A percentile compares a stretch with the other conserved stretches of the same genome.
These are phyloP conservation scores for Fusarium camptoceras DNA, from an alignment of 2,329 filamentous ascomycete species.

Conservation along the genomic window DNA sequence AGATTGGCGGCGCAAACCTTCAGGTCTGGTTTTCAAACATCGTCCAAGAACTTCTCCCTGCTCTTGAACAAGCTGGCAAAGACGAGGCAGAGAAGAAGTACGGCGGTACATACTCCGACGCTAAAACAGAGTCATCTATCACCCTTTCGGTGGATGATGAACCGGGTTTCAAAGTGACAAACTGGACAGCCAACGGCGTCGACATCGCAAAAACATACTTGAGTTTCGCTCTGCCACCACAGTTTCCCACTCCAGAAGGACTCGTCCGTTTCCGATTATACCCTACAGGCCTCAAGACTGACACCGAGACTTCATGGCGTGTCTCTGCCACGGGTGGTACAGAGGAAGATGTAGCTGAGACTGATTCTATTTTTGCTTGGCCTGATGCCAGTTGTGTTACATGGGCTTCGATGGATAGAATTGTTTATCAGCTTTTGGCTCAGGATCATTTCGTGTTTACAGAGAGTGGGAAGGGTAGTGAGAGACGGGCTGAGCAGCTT, in stretches of 20 bases:
- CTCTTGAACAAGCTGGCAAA: slow-evolving; percentile 15
- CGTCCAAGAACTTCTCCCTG: neutral
- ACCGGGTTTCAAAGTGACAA: slow-evolving; percentile 2
- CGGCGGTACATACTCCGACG: slow-evolving; percentile 4
- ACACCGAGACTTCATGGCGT: slow-evolving; percentile 8
- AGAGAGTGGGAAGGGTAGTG: neutral
- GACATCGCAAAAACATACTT: slow-evolving; percentile 9
- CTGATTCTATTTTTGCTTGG: slow-evolving; percentile 1
- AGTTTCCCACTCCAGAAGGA: neutral
- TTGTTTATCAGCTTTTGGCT: slow-evolving; percentile 6
- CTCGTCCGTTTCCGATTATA: slow-evolving; percentile 20
- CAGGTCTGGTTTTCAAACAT: slow-evolving; percentile 1
- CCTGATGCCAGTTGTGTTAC: slow-evolving; percentile 17
- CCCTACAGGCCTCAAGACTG: neutral
- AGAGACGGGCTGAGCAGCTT: neutral
- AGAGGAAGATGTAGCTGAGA: neutral
- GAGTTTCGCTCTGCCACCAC: neutral
- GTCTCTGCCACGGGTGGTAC: neutral
- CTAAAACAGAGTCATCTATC: neutral
- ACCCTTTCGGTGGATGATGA: slow-evolving; percentile 16
- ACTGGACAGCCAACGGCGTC: slow-evolving; percentile 21
- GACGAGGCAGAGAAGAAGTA: slow-evolving; percentile 13
- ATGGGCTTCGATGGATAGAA: slow-evolving; percentile 1
- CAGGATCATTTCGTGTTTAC: slow-evolving; percentile 24
- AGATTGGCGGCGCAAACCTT: neutral